Conservation (phyloP, 2,329 filamentous ascomycete genomes). For the Phialemonium atrogriseum region DNA sequence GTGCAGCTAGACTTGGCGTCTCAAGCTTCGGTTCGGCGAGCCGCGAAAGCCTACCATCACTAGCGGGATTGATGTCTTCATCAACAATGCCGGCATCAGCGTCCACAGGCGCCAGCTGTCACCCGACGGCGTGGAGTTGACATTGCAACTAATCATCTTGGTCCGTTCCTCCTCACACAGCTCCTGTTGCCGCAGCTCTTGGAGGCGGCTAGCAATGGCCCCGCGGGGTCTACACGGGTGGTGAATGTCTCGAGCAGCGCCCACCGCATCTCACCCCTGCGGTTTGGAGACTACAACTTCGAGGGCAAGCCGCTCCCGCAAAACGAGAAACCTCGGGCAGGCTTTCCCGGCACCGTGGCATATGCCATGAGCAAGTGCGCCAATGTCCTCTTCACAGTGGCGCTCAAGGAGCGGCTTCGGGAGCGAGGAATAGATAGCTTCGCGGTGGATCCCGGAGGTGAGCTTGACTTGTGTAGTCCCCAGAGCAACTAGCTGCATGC, state of each 20-base stretch:
- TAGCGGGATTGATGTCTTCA: background rate
- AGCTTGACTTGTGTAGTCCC: constrained; percentile 2
- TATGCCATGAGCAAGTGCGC: constrained; percentile 11
- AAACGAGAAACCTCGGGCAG: constrained; percentile 7
- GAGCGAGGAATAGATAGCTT: constrained; percentile 6
- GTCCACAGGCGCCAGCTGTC: constrained; percentile 11
- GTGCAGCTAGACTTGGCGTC: constrained; percentile 25
- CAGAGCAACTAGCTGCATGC: no score
- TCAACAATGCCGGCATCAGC: background rate
- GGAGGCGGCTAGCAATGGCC: background rate
- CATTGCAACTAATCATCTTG: constrained; percentile 29
- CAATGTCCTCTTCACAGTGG: constrained; percentile 8
- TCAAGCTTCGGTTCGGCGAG: constrained; percentile 19
- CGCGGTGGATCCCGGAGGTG: constrained; percentile 14
- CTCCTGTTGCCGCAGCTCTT: constrained; percentile 21
- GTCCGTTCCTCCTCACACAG: constrained; percentile 23
- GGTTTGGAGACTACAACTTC: constrained; percentile 24
- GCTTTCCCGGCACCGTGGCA: constrained; percentile 6
- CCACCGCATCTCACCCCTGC: constrained; percentile 18
- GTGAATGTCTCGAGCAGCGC: constrained; percentile 3
- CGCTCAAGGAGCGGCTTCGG: constrained; percentile 9
- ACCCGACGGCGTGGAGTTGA: constrained; percentile 26
- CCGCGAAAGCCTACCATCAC: constrained; percentile 16
- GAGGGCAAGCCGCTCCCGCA: constrained; percentile 9
- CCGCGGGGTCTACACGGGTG: no score